Evolutionary conservation across 106 monocot species (phyloP), one percentile per base, ranked within the genome.

Genomic region (Posidonia australis): DNA sequence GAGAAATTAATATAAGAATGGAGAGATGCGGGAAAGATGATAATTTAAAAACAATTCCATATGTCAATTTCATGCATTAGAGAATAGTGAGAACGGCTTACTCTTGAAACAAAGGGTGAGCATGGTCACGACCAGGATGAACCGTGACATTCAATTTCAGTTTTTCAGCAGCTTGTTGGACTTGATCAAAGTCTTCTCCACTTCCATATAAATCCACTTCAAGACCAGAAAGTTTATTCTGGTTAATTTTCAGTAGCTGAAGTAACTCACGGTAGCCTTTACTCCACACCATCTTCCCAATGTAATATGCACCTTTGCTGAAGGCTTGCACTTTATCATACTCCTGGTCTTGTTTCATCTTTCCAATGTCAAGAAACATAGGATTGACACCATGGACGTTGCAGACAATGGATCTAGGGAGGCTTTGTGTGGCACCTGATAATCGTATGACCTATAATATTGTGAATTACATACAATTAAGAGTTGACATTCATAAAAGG

Each of bases 351-450:
- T 77, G 70, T 51, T 79, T 82, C 13, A 27, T 19, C 60, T 71
- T 82, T n/a, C 92, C 92, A 71, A 88, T 54, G 58, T 81, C 77
- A 13, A 90, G 71, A 73, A 90, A 90, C 71, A 67, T 85, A 30
- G 89, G 85, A 56, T 90, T 90, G n/a, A 90, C 89, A 41, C 89
- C 89, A 70, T 90, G 85, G 43, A 90, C 85, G 62, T 85, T 90
- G 73, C 85, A 90, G 0, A 90, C 44, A 22, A 80, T 28, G 28
- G 89, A 90, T 74, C 89, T 80, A 1, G 82, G 79, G 5, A 90
- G 67, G 62, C 78, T 73, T 75, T 90, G 89, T 5, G 89, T 90
- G 0, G 89, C 89, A 27, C 51, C 89, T n/a, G 89, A 90, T 27
- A 90, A 85, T 71, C 89, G 74, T 68, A 90, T 82, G 47, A 80